phyloP scores from a whole-genome alignment of 192 early-diverging fungal genomes.

The Podila minutissima region DNA sequence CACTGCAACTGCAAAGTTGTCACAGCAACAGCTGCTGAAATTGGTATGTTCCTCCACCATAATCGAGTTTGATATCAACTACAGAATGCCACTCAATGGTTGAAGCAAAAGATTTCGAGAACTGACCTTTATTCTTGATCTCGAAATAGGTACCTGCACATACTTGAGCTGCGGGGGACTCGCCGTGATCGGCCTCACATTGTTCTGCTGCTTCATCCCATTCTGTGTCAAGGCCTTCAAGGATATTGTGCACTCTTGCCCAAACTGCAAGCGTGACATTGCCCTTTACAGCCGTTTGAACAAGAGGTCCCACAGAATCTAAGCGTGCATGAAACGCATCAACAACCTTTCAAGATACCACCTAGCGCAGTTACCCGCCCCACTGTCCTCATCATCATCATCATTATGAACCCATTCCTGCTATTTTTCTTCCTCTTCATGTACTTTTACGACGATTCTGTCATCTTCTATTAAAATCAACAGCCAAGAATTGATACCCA shows the following conservation, averaged over 20 bases:
- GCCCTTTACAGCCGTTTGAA: conserved; percentile 30
- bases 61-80: no score
- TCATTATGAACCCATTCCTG: no score
- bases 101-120: background rate
- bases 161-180: conserved; percentile 35
- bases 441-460: no score
- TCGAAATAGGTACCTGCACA: conserved; percentile 34
- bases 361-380: background rate
- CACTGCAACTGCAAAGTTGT: conserved; percentile 32
- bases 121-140: background rate
- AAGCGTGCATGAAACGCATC: background rate
- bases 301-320: conserved; percentile 25
- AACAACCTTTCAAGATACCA: no score
- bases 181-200: conserved; percentile 29
- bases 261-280: conserved; percentile 43
- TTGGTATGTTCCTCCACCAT: conserved; percentile 8
- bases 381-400: no score
- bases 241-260: conserved; percentile 47
- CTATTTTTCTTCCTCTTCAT: no score
- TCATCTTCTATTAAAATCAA: no score
- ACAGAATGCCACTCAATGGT: background rate
- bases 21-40: conserved; percentile 36
- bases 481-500: no score
- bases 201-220: conserved; percentile 39
- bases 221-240: conserved; percentile 38